Evolutionary conservation across 257 asterid genomes (phyloP).

Genomic region (Penstemon barbatus): DNA sequence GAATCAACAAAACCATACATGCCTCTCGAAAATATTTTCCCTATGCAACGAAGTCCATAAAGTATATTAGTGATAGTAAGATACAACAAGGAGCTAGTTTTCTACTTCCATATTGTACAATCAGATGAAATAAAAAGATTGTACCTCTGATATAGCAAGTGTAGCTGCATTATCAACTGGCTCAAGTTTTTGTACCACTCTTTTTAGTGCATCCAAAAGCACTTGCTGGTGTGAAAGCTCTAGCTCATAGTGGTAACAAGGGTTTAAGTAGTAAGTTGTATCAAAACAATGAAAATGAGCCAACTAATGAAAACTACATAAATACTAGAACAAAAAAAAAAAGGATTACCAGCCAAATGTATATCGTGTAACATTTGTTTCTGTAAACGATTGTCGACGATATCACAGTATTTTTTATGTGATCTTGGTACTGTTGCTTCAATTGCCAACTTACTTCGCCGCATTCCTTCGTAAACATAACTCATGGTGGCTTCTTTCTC

Average conservation of each 20-base stretch:
- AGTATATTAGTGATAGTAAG: no score
- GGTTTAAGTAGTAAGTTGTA: background rate
- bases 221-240: background rate
- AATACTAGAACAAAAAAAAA: no score
- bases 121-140: background rate
- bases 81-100: no score
- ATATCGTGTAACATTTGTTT: constrained; percentile 2
- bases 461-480: no score
- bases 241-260: background rate
- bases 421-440: background rate
- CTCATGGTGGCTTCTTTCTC: no score
- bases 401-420: background rate
- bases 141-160: background rate
- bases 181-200: background rate
- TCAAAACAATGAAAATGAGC: no score
- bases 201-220: background rate
- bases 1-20: background rate
- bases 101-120: no score
- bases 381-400: background rate
- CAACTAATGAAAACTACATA: no score
- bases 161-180: background rate
- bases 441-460: no score
- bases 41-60: background rate
- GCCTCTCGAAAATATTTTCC: constrained; percentile 3
- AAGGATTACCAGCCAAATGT: background rate